These are phyloP conservation scores for Saccharata proteae DNA, from an alignment of 2,329 filamentous ascomycete genomes.

Conservation along the genomic window DNA sequence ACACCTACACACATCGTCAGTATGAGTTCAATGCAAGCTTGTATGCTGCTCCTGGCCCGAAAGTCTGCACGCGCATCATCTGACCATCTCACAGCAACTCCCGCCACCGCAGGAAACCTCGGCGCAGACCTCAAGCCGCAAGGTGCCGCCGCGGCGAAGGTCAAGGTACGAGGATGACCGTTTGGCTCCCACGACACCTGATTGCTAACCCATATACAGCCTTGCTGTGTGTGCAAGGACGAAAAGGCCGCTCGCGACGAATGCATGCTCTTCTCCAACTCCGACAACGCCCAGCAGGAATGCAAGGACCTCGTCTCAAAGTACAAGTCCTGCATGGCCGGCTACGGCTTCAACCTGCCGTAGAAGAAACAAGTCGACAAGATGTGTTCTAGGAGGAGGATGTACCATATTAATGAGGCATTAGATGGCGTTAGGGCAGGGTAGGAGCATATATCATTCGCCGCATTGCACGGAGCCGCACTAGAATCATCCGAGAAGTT, in stretches of 20 bases:
- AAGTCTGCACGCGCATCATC: slow-evolving; percentile 1
- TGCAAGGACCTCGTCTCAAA: slow-evolving; percentile 73
- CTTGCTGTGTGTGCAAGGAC: slow-evolving; percentile 94
- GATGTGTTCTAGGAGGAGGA: no score
- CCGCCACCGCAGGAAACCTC: slow-evolving; percentile 29
- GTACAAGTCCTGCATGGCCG: slow-evolving; percentile 86
- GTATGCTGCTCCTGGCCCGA: slow-evolving; percentile 6
- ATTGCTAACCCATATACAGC: slow-evolving; percentile 39
- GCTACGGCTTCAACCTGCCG: slow-evolving; percentile 86
- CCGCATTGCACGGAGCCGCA: no score
- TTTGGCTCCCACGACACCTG: not conserved
- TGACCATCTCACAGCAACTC: slow-evolving; percentile 11
- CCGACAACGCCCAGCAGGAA: slow-evolving; percentile 68
- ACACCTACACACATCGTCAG: slow-evolving; percentile 2
- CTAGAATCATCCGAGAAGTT: no score
- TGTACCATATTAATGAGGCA: no score
- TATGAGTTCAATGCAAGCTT: slow-evolving; percentile 23
- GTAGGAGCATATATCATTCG: no score
- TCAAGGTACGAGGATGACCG: slow-evolving; percentile 24
- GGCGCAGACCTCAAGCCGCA: slow-evolving; percentile 32
- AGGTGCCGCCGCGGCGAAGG: slow-evolving; percentile 28
- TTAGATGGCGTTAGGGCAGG: no score
- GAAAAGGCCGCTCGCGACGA: slow-evolving; percentile 90
- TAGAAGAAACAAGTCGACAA: no score
- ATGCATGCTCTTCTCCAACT: slow-evolving; percentile 94